phyloP scores from a whole-genome alignment of 164 flowering plant genomes.

The Nymphaea thermarum region DNA sequence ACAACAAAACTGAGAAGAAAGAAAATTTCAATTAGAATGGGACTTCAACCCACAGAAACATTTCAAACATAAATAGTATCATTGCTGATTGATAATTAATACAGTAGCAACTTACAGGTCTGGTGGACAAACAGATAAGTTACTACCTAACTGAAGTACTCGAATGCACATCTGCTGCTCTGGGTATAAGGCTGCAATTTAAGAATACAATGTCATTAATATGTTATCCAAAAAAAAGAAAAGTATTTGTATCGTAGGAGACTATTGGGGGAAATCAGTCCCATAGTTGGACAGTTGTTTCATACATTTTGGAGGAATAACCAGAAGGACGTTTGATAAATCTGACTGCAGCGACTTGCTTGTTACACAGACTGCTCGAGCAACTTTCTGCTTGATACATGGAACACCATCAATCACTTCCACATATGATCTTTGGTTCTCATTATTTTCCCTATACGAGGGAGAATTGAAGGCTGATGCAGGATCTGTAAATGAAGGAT shows the following conservation, averaged over 20 bases:
- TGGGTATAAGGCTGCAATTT: slow-evolving; percentile 48
- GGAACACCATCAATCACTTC: slow-evolving; percentile 8
- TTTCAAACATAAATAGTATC: not conserved
- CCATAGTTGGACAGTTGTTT: not conserved
- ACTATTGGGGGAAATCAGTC: not conserved
- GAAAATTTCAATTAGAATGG: not conserved
- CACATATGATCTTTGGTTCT: slow-evolving; percentile 8
- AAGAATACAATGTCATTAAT: slow-evolving; percentile 5
- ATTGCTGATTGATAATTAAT: not conserved
- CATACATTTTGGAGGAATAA: slow-evolving; percentile 89
- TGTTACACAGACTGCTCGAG: slow-evolving; percentile 71
- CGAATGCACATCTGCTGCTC: slow-evolving; percentile 64
- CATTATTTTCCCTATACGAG: slow-evolving; percentile 14
- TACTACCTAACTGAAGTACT: slow-evolving; percentile 63
- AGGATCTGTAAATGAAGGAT: slow-evolving; percentile 41
- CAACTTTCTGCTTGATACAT: slow-evolving; percentile 27
- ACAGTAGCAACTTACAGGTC: slow-evolving; percentile 52
- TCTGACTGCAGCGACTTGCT: slow-evolving; percentile 44
- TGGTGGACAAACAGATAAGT: slow-evolving; percentile 61
- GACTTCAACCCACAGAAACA: not conserved
- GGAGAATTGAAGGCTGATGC: slow-evolving; percentile 12
- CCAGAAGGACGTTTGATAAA: slow-evolving; percentile 37
- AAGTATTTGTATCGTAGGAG: not conserved
- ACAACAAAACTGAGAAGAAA: slow-evolving; percentile 53
- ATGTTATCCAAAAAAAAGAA: not conserved